Evolutionary conservation across 2,329 filamentous ascomycete genomes (phyloP), one percentile per base, ranked within the genome.

Genomic region (Monilinia vaccinii-corymbosi): DNA sequence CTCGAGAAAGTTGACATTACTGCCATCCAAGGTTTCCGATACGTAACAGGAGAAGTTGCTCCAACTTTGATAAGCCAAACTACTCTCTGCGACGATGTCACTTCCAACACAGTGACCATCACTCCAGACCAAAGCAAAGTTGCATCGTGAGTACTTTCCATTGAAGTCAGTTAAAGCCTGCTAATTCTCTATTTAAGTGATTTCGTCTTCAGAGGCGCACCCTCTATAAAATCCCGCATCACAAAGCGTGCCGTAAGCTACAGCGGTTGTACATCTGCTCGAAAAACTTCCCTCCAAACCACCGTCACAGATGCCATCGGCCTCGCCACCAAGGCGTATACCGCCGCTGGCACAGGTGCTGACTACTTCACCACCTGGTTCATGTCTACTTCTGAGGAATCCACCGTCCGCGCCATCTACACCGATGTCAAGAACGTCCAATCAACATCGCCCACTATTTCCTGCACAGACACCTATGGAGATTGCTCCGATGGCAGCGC

Each of bases 1-100:
- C 38, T 67, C 21, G 46, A 58, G 18, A 63, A 55, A 6, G 65
- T 63, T 11, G 25, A 63, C 46, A 56, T 68, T 6, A 61, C 66
- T n/a, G 66, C 66, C 31, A 51, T 66, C n/a, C 66, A 68, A 59
- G 66, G 65, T 18, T 68, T 68, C 60, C 58, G 51, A 57, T 68
- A 68, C 21, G 64, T 64, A 3, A 60, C 48, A 13, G 66, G 66
- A 48, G 44, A 63, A 23, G 56, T 31, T 38, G 61, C 60, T 16
- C 66, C 66, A 9, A 60, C 60, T 7, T 23, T 60, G 1, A 57
- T 63, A 32, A 61, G 50, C 18, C 56, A 59, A 18, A 56, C 58
- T 32, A 38, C 34, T 28, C 40, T 56, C 44, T 68, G 66, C 31
- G 62, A 63, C 10, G 53, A 46, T 16, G 38, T 62, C 21, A 61